Conservation (phyloP, 129 eudicot genomes). For the Pseudognaphalium luteoalbum region DNA sequence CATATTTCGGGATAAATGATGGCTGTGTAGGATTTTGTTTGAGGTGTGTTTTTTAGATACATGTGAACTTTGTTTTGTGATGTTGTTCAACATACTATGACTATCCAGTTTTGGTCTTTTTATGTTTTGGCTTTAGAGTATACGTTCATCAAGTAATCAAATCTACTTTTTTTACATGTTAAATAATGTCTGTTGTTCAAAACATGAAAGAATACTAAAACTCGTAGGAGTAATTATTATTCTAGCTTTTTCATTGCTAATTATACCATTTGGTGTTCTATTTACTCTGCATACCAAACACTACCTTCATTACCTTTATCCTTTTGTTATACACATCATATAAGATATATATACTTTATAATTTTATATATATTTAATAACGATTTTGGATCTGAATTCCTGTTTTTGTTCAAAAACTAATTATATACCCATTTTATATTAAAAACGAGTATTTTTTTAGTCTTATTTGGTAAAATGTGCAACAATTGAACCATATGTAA, state of each 20-base stretch:
- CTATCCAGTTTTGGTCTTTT: not conserved
- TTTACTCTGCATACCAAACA: too few species aligned
- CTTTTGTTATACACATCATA: too few species aligned
- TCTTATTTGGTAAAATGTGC: too few species aligned
- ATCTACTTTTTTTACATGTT: constrained; percentile 6
- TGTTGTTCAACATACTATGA: not conserved
- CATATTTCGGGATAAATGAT: not conserved
- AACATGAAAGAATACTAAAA: not conserved
- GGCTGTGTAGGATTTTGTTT: constrained; percentile 13
- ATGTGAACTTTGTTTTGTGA: not conserved
- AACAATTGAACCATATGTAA: too few species aligned
- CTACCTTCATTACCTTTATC: too few species aligned
- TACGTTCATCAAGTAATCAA: not conserved
- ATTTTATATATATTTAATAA: too few species aligned
- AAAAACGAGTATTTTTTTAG: too few species aligned
- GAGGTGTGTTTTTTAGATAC: constrained; percentile 25
- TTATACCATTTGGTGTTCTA: not conserved
- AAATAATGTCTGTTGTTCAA: constrained; percentile 1
- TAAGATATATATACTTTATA: too few species aligned
- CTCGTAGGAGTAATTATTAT: not conserved
- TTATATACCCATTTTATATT: too few species aligned
- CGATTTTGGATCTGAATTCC: too few species aligned
- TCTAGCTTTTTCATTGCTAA: not conserved
- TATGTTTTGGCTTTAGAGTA: not conserved
- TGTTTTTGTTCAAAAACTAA: too few species aligned